phyloP scores from a whole-genome alignment of 768 basidiomycete genomes.

The Tylopilus sp. region DNA sequence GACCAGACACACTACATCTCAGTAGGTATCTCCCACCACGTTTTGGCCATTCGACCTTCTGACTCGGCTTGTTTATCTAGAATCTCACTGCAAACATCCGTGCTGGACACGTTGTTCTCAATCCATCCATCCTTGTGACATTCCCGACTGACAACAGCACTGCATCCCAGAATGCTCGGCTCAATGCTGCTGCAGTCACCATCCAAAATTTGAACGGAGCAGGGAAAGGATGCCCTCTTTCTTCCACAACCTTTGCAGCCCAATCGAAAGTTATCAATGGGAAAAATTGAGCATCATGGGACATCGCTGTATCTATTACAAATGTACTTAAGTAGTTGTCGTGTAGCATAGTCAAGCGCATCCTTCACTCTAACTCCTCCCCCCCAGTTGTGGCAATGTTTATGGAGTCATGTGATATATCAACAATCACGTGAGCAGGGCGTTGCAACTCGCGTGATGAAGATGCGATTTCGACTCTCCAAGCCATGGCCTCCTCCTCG shows the following conservation, averaged over 20 bases:
- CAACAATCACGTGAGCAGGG: constrained; percentile 24
- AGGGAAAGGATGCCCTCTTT: constrained; percentile 64
- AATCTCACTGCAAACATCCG: constrained; percentile 38
- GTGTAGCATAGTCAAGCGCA: not conserved
- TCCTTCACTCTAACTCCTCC: not conserved
- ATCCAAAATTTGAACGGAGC: constrained; percentile 69
- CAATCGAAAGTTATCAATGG: constrained; percentile 23
- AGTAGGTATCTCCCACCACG: constrained; percentile 9
- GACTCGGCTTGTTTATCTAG: constrained; percentile 15
- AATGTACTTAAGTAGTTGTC: not conserved
- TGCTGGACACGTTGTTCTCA: constrained; percentile 40
- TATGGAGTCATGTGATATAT: constrained; percentile 24
- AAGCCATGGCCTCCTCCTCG: constrained; percentile 29
- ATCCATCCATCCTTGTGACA: constrained; percentile 35
- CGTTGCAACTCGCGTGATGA: constrained; percentile 17
- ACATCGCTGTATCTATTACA: not conserved
- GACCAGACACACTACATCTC: constrained; percentile 24
- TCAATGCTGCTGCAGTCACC: constrained; percentile 58
- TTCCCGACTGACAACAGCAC: constrained; percentile 44
- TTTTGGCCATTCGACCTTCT: not conserved
- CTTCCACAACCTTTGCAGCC: constrained; percentile 59
- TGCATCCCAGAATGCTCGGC: constrained; percentile 42
- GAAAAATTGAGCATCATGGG: constrained; percentile 1
- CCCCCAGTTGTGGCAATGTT: not conserved
- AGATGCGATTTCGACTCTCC: constrained; percentile 8